A percentile compares a stretch with the other conserved stretches of the same genome.
phyloP scores from a whole-genome alignment of 2,329 filamentous ascomycete genomes.

The Xylariomycetidae sp. region DNA sequence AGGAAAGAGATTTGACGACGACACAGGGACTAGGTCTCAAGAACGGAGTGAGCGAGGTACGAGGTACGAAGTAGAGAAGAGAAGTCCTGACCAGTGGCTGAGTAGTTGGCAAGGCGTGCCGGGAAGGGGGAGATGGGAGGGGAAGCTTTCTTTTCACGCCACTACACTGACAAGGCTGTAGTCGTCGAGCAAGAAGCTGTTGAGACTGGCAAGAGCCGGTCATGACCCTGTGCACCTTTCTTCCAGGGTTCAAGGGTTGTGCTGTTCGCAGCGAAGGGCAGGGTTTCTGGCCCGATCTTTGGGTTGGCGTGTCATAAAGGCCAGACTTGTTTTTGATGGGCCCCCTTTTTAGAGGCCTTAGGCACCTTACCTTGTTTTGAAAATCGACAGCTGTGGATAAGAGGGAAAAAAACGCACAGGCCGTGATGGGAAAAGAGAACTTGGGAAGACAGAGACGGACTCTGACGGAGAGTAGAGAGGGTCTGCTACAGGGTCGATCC shows the following conservation, averaged over 20 bases:
- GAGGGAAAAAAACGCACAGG: constrained; percentile 21
- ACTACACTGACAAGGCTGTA: constrained; percentile 27
- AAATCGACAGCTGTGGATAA: constrained; percentile 10
- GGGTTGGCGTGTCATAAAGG: constrained; percentile 25
- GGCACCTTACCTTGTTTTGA: constrained; percentile 18
- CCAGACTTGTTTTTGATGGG: constrained; percentile 18
- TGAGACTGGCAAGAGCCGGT: no score
- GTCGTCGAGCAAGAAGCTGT: constrained; percentile 12
- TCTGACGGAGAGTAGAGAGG: no score
- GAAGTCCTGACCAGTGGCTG: constrained; percentile 23
- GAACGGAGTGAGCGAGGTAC: constrained; percentile 3
- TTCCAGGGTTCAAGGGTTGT: constrained; percentile 21
- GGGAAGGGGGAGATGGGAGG: constrained; percentile 18
- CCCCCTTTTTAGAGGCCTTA: constrained; percentile 13
- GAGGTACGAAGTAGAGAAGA: constrained; percentile 8
- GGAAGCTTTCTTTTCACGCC: constrained; percentile 24
- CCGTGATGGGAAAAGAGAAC: no score
- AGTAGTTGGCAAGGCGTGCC: constrained; percentile 19
- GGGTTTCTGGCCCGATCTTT: constrained; percentile 21
- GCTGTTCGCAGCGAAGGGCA: constrained; percentile 15
- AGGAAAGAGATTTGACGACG: constrained; percentile 4
- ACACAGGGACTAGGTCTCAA: constrained; percentile 8
- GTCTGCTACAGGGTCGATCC: constrained; percentile 27
- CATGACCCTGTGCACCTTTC: constrained; percentile 6
- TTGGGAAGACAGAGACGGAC: no score